Evolutionary conservation across 225 moss, liverwort and hornwort genomes (phyloP).

Genomic region (Lunularia cruciata): DNA sequence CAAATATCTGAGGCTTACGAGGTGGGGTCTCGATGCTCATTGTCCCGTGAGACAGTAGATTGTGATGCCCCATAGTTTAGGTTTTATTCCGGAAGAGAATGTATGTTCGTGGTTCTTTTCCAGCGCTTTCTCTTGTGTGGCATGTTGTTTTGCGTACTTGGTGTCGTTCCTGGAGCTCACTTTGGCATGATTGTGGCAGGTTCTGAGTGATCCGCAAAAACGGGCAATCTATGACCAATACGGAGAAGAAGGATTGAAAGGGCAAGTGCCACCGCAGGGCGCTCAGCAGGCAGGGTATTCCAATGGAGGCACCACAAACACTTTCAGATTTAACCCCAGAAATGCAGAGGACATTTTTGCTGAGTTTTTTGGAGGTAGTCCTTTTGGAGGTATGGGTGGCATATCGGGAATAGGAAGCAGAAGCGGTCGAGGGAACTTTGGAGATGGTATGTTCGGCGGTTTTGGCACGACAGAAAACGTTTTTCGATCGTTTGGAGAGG

Average conservation of each 20-base stretch:
- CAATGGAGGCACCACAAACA: constrained; percentile 61
- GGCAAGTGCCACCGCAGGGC: constrained; percentile 68
- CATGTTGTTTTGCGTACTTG: not conserved
- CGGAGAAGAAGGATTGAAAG: constrained; percentile 98
- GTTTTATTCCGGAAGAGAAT: not conserved
- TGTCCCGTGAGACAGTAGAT: not conserved
- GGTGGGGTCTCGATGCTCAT: constrained; percentile 30
- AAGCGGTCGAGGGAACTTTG: constrained; percentile 49
- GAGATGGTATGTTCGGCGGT: constrained; percentile 68
- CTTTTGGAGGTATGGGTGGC: constrained; percentile 65
- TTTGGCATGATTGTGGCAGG: constrained; percentile 31
- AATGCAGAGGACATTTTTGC: constrained; percentile 71
- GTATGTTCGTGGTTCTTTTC: not conserved
- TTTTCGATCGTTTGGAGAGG: constrained; percentile 83
- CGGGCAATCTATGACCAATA: constrained; percentile 92
- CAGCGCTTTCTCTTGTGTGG: constrained; percentile 4
- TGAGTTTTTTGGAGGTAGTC: constrained; percentile 84
- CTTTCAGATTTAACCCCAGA: constrained; percentile 72
- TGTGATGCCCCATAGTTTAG: not conserved
- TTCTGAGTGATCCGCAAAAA: constrained; percentile 97
- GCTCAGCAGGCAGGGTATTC: constrained; percentile 60
- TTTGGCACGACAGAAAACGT: constrained; percentile 62
- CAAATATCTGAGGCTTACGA: constrained; percentile 99
- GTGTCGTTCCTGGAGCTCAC: constrained; percentile 27
- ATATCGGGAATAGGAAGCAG: constrained; percentile 47